phyloP scores from a whole-genome alignment of 495 filamentous ascomycete species.

The Aspergillus biplanus region DNA sequence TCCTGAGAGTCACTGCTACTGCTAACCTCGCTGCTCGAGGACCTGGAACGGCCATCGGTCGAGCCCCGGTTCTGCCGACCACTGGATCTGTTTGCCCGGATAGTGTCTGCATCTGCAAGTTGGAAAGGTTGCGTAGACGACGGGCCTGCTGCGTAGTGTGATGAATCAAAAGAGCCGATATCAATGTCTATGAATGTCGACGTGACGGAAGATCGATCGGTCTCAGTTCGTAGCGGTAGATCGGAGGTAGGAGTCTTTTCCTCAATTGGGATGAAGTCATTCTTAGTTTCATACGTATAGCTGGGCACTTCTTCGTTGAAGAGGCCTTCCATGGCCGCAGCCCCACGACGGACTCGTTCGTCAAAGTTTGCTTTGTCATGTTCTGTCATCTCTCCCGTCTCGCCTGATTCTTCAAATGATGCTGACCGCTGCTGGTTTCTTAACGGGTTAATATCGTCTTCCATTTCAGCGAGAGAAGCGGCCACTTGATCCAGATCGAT shows the following conservation, averaged over 20 bases:
- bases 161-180: slow-evolving; percentile 51
- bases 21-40: slow-evolving; percentile 34
- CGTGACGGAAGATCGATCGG: slow-evolving; percentile 52
- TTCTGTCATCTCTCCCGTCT: slow-evolving; percentile 34
- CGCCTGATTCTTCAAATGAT: slow-evolving; percentile 28
- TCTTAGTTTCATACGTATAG: slow-evolving; percentile 54
- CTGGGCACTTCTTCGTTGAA: slow-evolving; percentile 52
- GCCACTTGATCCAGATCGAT: slow-evolving; percentile 52
- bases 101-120: slow-evolving; percentile 53
- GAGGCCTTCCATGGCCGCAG: slow-evolving; percentile 50
- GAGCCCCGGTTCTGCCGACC: slow-evolving; percentile 41
- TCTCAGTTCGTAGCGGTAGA: slow-evolving; percentile 52
- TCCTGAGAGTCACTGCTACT: slow-evolving; percentile 30
- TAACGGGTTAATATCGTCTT: slow-evolving; percentile 37
- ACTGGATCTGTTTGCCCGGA: slow-evolving; percentile 52
- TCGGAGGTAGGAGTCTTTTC: slow-evolving; percentile 42
- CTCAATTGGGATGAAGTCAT: slow-evolving; percentile 48
- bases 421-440: slow-evolving; percentile 29
- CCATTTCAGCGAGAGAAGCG: slow-evolving; percentile 44
- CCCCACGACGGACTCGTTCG: slow-evolving; percentile 52
- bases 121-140: slow-evolving; percentile 50
- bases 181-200: slow-evolving; percentile 54
- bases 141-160: slow-evolving; percentile 52
- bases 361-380: slow-evolving; percentile 51
- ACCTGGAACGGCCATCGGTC: slow-evolving; percentile 40